Conservation (phyloP, 768 basidiomycete species). For the Amanita polypyramis region DNA sequence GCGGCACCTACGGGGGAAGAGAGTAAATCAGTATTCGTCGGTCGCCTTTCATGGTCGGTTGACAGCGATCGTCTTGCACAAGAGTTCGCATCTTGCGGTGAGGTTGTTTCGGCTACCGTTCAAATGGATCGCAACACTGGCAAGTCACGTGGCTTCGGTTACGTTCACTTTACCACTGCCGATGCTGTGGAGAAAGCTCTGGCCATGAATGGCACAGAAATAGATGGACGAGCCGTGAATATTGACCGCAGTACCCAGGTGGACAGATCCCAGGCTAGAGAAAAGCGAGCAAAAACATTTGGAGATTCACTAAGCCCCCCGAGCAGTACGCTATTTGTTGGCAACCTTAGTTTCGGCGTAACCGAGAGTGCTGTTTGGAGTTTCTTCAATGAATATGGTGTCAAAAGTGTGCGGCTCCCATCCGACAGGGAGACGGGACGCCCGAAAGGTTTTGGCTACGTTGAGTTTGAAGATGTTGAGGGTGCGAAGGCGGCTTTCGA, state of each 20-base stretch:
- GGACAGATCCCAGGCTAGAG: slow-evolving; percentile 42
- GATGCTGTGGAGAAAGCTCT: slow-evolving; percentile 77
- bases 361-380: slow-evolving; percentile 84
- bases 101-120: slow-evolving; percentile 84
- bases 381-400: slow-evolving; percentile 80
- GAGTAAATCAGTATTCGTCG: slow-evolving; percentile 78
- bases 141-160: slow-evolving; percentile 78
- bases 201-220: slow-evolving; percentile 72
- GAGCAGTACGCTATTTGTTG: slow-evolving; percentile 77
- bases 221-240: slow-evolving; percentile 85
- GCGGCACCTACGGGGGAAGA: slow-evolving; percentile 24
- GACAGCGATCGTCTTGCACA: slow-evolving; percentile 91
- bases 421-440: slow-evolving; percentile 87
- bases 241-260: slow-evolving; percentile 69
- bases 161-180: slow-evolving; percentile 63
- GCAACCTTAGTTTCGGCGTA: slow-evolving; percentile 75
- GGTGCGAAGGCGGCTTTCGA: slow-evolving; percentile 74
- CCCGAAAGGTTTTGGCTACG: slow-evolving; percentile 94
- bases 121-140: slow-evolving; percentile 76
- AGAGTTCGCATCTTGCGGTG: slow-evolving; percentile 85
- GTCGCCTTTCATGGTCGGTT: slow-evolving; percentile 90
- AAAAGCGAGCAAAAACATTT: slow-evolving; percentile 69
- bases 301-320: slow-evolving; percentile 60
- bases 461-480: slow-evolving; percentile 81
- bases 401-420: slow-evolving; percentile 82